Evolutionary conservation across 495 filamentous ascomycete genomes (phyloP), one percentile per base, ranked within the genome.

Genomic region (Podospora didyma): DNA sequence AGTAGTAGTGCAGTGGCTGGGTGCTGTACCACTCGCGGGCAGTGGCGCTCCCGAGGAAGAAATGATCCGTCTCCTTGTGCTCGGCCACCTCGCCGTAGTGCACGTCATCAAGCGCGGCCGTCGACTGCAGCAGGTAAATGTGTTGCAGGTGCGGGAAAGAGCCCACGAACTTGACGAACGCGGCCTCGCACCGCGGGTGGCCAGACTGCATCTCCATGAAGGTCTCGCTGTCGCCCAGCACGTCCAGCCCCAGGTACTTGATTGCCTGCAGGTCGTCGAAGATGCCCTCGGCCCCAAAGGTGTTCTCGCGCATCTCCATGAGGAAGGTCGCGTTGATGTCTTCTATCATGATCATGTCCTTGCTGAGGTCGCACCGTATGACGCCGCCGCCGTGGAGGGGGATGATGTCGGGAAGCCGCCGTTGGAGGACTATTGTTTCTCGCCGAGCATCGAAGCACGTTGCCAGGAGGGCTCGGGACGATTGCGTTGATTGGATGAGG

Each of bases 21-120:
- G 50, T 58, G 42, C 49, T 42, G 35, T 53, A 58, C 56, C 56
- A 53, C 44, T 58, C 56, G 9, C 2, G 2, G 11, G 5, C 22
- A 41, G 35, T 51, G 49, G 7, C 14, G 31, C 22, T 49, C 19
- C 46, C 46, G 46, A 28, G 46, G 7, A 28, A 49, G 22, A 49
- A 31, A 23, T 17, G 14, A 2, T 49, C 23, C 3, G 22, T 19
- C 21, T 21, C 3, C 46, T 14, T 14, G 14, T 42, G 39, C 39
- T 42, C 39, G 39, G 5, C 6, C 6, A 17, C 39, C 12, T 42
- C 4, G 26, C 9, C 9, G 26, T 4, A 4, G 26, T 31, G 39
- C 39, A 17, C 39, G 14, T 14, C 39, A 14, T 42, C 39, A 14
- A 42, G 39, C 6, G 39, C 39, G 14, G 39, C 39, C 7, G 39